phyloP scores from a whole-genome alignment of 2,329 filamentous ascomycete genomes.

The Fusarium neocosmosporiellum region DNA sequence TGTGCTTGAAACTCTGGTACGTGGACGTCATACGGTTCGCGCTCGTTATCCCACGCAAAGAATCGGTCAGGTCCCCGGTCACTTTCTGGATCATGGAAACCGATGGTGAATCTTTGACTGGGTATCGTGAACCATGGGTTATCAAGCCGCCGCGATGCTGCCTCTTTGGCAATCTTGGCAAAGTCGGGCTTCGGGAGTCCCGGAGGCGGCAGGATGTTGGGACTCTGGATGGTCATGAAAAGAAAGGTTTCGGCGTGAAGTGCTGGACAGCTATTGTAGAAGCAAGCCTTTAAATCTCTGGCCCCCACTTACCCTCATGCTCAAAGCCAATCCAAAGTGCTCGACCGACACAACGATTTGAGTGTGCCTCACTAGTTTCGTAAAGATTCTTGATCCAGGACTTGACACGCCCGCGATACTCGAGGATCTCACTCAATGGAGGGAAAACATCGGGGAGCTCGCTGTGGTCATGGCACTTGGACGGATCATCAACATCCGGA shows the following conservation, averaged over 20 bases:
- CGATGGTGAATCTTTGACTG: background rate
- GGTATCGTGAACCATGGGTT: constrained; percentile 15
- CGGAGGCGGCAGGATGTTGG: background rate
- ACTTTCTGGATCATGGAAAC: constrained; percentile 12
- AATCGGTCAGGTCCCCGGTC: constrained; percentile 17
- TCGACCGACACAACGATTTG: constrained; percentile 6
- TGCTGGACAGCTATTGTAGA: background rate
- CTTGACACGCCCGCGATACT: constrained; percentile 22
- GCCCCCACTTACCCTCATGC: constrained; percentile 8
- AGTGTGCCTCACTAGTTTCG: background rate
- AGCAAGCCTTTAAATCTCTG: too few relatives aligned
- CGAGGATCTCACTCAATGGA: constrained; percentile 10
- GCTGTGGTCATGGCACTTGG: constrained; percentile 27
- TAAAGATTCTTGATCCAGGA: constrained; percentile 10
- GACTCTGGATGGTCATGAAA: constrained; percentile 29
- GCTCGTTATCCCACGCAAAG: constrained; percentile 34
- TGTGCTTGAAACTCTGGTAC: constrained; percentile 4
- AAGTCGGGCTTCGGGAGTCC: constrained; percentile 8
- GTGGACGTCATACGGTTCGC: constrained; percentile 12
- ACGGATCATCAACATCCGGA: constrained; percentile 23
- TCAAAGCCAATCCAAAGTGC: constrained; percentile 35
- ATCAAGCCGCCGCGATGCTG: background rate
- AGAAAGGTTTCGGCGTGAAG: constrained; percentile 30
- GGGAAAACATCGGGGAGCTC: constrained; percentile 24
- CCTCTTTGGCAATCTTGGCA: constrained; percentile 15